Conservation (phyloP, 1,284 basidiomycete genomes). For the Austroboletus olivaceoglutinosus region DNA sequence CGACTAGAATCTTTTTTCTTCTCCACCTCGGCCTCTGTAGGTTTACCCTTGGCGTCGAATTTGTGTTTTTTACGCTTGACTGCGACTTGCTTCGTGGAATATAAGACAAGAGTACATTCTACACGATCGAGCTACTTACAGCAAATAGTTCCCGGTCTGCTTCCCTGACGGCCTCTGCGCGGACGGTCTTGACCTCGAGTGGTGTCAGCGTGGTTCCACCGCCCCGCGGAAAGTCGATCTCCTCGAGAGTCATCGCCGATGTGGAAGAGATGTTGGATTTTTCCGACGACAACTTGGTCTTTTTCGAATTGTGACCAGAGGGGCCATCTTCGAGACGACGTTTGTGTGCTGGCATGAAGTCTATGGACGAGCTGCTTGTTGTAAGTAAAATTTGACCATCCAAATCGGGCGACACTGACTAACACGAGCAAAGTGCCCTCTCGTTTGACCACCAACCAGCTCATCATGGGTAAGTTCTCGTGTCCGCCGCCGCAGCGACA, state of each 20-base stretch:
- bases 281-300: slow-evolving; percentile 40
- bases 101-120: slow-evolving; percentile 5
- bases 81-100: slow-evolving; percentile 16
- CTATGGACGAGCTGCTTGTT: slow-evolving; percentile 4
- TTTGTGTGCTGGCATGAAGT: slow-evolving; percentile 52
- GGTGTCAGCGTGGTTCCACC: slow-evolving; percentile 82
- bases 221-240: slow-evolving; percentile 94
- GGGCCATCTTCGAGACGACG: slow-evolving; percentile 55
- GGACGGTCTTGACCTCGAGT: slow-evolving; percentile 85
- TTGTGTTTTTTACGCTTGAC: slow-evolving; percentile 43
- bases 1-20: slow-evolving; percentile 50
- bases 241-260: slow-evolving; percentile 57
- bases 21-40: slow-evolving; percentile 24
- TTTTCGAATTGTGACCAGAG: slow-evolving; percentile 53
- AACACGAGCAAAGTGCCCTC: neutral
- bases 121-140: slow-evolving; percentile 38
- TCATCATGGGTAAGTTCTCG: slow-evolving; percentile 24
- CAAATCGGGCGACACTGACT: slow-evolving; percentile 15
- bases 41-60: slow-evolving; percentile 45
- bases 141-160: slow-evolving; percentile 78
- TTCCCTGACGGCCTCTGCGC: slow-evolving; percentile 83
- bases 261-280: slow-evolving; percentile 24
- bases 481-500: neutral
- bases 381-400: slow-evolving; percentile 3
- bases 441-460: neutral